These are phyloP conservation scores for Pyricularia sp. DNA, from an alignment of 2,329 filamentous ascomycete genomes.

Conservation along the genomic window DNA sequence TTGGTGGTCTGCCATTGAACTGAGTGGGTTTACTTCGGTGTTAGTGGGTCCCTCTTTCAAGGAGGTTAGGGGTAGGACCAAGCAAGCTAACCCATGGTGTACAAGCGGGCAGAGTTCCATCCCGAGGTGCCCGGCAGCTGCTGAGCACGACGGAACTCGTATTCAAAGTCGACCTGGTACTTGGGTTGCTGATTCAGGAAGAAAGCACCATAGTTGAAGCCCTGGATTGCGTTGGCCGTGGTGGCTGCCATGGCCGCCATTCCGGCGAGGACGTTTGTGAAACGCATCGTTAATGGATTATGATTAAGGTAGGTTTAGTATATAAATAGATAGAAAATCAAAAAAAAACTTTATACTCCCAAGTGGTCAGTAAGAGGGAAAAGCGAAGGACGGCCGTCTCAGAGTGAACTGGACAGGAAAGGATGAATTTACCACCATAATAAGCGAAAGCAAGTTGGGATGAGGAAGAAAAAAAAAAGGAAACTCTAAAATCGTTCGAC, in stretches of 20 bases:
- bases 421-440: background rate
- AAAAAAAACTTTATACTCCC: too few species aligned
- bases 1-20: constrained; percentile 37
- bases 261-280: constrained; percentile 22
- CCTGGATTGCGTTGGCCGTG: constrained; percentile 30
- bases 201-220: constrained; percentile 38
- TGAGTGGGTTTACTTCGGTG: background rate
- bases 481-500: background rate
- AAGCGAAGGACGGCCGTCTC: background rate
- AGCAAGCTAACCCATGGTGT: constrained; percentile 49
- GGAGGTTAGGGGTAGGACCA: too few species aligned
- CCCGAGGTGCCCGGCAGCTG: constrained; percentile 32
- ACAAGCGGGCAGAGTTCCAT: constrained; percentile 48
- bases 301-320: background rate
- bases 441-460: background rate
- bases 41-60: background rate
- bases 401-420: background rate
- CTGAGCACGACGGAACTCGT: constrained; percentile 31
- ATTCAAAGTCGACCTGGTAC: constrained; percentile 34
- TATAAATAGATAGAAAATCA: background rate
- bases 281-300: constrained; percentile 22
- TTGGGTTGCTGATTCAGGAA: constrained; percentile 33
- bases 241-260: constrained; percentile 24
- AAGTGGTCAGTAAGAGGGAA: background rate
- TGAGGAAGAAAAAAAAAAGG: background rate